Conservation (phyloP, 371 early-diverging fungal genomes). For the Mucor velutinosus region DNA sequence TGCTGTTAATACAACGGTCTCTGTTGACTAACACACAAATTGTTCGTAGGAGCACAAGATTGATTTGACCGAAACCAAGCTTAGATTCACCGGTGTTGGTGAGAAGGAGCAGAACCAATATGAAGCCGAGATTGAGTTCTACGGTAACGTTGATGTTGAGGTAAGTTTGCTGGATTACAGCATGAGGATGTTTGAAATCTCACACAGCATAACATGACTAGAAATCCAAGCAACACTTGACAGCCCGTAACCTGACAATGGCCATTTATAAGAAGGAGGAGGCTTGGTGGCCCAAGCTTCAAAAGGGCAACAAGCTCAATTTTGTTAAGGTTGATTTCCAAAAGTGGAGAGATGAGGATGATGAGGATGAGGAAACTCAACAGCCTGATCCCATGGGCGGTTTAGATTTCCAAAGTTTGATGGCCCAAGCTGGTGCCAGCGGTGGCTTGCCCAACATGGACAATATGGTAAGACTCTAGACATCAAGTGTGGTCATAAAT, state of each 20-base stretch:
- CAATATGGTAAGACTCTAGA: conserved; percentile 37
- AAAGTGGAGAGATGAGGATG: conserved; percentile 93
- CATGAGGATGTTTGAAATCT: background rate
- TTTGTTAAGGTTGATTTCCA: conserved; percentile 92
- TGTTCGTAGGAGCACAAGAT: conserved; percentile 18
- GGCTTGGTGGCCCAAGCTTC: conserved; percentile 87
- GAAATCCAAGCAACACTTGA: conserved; percentile 70
- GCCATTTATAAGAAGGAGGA: conserved; percentile 73
- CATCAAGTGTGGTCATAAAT: no score
- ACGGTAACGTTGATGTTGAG: conserved; percentile 70
- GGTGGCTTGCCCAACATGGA: conserved; percentile 52
- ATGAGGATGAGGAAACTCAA: conserved; percentile 78
- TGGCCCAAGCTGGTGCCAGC: conserved; percentile 44
- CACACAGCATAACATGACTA: conserved; percentile 24
- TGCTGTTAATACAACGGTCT: background rate
- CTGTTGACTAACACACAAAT: background rate
- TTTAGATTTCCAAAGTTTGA: conserved; percentile 44
- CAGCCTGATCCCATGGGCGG: conserved; percentile 49
- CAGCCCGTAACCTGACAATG: conserved; percentile 66
- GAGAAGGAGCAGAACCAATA: conserved; percentile 72
- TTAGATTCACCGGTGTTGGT: conserved; percentile 68
- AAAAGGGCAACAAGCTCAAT: conserved; percentile 70
- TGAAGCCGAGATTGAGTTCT: conserved; percentile 78
- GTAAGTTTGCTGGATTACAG: conserved; percentile 32
- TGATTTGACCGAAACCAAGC: conserved; percentile 37